phyloP scores from a whole-genome alignment of 2,329 filamentous ascomycete genomes.

The Botrytis deweyae region DNA sequence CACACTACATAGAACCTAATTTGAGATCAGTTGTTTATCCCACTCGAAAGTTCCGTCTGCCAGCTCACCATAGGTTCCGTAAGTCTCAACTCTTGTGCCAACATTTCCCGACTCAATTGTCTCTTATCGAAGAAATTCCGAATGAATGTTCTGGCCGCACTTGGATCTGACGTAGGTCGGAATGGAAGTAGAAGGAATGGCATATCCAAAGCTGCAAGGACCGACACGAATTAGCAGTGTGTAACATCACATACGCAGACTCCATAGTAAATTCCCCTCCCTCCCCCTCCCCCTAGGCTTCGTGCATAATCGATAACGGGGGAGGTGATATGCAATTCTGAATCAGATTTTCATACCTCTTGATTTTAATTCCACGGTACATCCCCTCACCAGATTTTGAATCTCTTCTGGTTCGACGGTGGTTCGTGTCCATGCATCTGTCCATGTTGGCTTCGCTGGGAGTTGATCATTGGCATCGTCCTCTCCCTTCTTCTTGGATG shows the following conservation, averaged over 20 bases:
- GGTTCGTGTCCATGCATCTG: conserved; percentile 81
- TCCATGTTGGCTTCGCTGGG: conserved; percentile 74
- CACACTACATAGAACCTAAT: conserved; percentile 84
- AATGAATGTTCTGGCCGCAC: conserved; percentile 87
- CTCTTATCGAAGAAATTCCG: conserved; percentile 83
- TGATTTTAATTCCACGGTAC: conserved; percentile 88
- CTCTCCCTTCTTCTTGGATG: conserved; percentile 63
- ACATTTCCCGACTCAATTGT: conserved; percentile 64
- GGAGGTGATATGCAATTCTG: conserved; percentile 26
- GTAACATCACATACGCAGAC: conserved; percentile 27
- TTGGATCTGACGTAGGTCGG: conserved; percentile 87
- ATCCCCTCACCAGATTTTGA: conserved; percentile 78
- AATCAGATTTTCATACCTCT: conserved; percentile 68
- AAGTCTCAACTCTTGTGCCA: conserved; percentile 85
- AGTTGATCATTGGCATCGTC: conserved; percentile 49
- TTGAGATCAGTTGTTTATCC: conserved; percentile 33
- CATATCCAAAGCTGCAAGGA: conserved; percentile 71
- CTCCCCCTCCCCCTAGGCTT: conserved; percentile 18
- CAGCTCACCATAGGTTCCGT: conserved; percentile 83
- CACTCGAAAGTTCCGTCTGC: background rate
- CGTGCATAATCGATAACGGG: conserved; percentile 35
- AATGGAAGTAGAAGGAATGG: conserved; percentile 95
- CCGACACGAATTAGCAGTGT: conserved; percentile 30
- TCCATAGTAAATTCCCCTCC: conserved; percentile 6
- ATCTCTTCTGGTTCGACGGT: conserved; percentile 87